Base-by-base conservation (phyloP, 176 grass and related monocot genomes). In the Zea luxurians region DNA sequence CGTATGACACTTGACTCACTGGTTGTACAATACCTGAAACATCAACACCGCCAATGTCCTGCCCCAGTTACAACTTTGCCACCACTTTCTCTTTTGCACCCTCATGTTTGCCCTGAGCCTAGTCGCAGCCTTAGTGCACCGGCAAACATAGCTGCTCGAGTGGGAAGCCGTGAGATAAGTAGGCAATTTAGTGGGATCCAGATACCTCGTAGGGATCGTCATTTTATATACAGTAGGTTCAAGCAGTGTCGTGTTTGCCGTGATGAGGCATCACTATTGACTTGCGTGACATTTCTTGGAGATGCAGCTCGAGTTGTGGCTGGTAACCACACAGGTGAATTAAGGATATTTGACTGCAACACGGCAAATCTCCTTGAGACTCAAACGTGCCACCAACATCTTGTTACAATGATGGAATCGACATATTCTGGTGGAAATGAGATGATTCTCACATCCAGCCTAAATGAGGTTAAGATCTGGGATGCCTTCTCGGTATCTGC, bases 21-120 rank as follows among this genome's bases (percentile, higher is more conserved):
- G 76, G 88, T 99, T 69, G 96, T 99, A 43, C 96, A 99, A 35
- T 99, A 95, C 70, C 79, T 99, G 83, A 99, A 99, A 81, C 96
- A 99, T 55, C 96, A 99, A 41, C 96, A 99, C 53, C 88, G 96
- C 6, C 92, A 99, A 41, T 99, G 96, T 36, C 92, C 92, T 75
- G 90, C 90, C 52, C 96, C 96, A n/a, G 85, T 99, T 79, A 99
- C 96, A 80, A 99, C 96, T 84, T 86, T 99, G 76, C 96, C 96
- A 18, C 88, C 96, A 66, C 90, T 99, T 6, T 92, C 92, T 82
- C 76, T 99, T 70, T 64, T 99, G 69, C 90, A 99, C 17, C 83
- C 96, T 50, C 96, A 99, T 89, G 86, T 93, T 65, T 99, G 96
- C 74, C 92, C 96, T 6, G 96, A 99, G 83, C 92, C 92, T 21